Conservation (phyloP, 768 basidiomycete species). For the Mycena belliarum region DNA sequence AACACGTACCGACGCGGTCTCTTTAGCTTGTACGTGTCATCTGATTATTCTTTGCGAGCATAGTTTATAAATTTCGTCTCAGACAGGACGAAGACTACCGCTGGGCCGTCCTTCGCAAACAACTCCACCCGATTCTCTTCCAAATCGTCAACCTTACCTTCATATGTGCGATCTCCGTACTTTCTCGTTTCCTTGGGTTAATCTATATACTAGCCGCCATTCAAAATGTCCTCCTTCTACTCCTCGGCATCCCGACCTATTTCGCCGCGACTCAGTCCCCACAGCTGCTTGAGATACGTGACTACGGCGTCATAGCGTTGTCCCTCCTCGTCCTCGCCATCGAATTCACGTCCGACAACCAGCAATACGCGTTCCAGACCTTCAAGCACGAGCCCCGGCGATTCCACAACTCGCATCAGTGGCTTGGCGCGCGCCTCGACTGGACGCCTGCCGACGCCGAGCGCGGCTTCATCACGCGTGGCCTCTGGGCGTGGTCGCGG, state of each 20-base stretch:
- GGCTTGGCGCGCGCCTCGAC: conserved; percentile 64
- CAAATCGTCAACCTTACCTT: conserved; percentile 68
- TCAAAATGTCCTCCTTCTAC: conserved; percentile 81
- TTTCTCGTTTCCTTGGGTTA: background rate
- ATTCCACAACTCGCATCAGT: conserved; percentile 52
- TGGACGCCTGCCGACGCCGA: conserved; percentile 69
- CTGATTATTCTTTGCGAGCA: background rate
- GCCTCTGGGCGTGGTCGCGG: conserved; percentile 83
- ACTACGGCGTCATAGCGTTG: conserved; percentile 59
- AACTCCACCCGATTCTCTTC: conserved; percentile 56
- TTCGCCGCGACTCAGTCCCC: conserved; percentile 57
- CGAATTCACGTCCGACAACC: conserved; percentile 90
- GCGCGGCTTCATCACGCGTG: conserved; percentile 83
- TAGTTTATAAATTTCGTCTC: background rate
- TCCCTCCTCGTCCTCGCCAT: conserved; percentile 60
- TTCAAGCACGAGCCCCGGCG: conserved; percentile 61
- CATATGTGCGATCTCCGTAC: conserved; percentile 47
- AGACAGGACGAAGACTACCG: conserved; percentile 91
- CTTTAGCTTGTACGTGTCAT: conserved; percentile 58
- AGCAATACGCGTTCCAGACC: conserved; percentile 83
- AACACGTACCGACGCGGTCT: conserved; percentile 86
- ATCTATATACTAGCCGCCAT: conserved; percentile 47
- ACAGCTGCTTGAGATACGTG: conserved; percentile 52
- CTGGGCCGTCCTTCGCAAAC: conserved; percentile 74
- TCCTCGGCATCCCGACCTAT: conserved; percentile 64